Evolutionary conservation across 768 basidiomycete species (phyloP).

Genomic region (Rhodotorula taiwanensis): DNA sequence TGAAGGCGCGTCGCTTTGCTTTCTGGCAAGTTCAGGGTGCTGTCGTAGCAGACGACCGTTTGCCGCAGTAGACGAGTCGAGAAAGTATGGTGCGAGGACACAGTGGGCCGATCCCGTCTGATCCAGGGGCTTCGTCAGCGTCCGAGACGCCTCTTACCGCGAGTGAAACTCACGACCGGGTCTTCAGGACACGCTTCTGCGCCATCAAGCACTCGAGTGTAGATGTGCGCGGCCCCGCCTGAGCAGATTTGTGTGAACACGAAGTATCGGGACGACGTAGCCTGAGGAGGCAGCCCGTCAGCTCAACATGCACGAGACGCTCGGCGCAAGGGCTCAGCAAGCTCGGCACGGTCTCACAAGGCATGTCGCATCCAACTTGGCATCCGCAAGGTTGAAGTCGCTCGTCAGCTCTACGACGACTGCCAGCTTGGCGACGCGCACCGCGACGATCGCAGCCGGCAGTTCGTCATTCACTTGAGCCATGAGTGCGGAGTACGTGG

Average conservation of each 20-base stretch:
- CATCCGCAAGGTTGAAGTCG: neutral
- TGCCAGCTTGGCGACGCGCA: constrained; percentile 10
- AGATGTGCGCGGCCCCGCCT: constrained; percentile 22
- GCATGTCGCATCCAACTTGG: neutral
- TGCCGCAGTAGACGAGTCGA: neutral
- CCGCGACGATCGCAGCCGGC: neutral
- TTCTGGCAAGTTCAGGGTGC: no score
- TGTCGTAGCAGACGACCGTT: no score
- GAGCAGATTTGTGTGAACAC: constrained; percentile 31
- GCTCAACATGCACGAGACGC: rapidly evolving
- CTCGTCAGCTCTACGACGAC: constrained; percentile 10
- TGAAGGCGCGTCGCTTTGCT: no score
- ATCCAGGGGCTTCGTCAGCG: no score
- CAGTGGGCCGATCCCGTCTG: constrained; percentile 42
- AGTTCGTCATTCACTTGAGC: neutral
- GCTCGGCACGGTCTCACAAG: neutral
- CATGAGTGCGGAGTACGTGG: no score
- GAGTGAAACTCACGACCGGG: constrained; percentile 37
- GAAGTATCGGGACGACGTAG: neutral
- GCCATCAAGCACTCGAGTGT: constrained; percentile 42
- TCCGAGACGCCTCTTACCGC: no score
- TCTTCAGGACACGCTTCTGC: constrained; percentile 38
- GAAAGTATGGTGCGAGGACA: constrained; percentile 42
- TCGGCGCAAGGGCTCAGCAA: no score
- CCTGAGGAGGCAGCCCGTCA: no score